These are phyloP conservation scores for Aureobasidium namibiae DNA, from an alignment of 2,329 filamentous ascomycete genomes.

Conservation along the genomic window DNA sequence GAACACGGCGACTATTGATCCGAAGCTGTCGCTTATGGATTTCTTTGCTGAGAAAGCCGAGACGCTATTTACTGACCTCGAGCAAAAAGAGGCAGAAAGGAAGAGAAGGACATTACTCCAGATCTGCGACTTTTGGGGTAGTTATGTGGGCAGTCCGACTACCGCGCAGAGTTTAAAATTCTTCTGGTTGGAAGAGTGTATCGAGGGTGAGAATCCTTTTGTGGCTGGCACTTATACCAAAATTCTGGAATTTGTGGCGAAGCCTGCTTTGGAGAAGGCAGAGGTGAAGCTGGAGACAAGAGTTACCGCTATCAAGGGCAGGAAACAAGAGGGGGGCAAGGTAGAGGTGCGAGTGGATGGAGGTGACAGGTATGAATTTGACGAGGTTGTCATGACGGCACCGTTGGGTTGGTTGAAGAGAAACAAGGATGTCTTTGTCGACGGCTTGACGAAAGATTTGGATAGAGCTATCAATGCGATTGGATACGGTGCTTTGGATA, in stretches of 20 bases:
- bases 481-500: slow-evolving; percentile 17
- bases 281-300: slow-evolving; percentile 43
- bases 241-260: slow-evolving; percentile 52
- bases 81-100: slow-evolving; percentile 31
- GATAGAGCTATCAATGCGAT: slow-evolving; percentile 35
- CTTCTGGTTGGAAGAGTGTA: slow-evolving; percentile 71
- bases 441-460: slow-evolving; percentile 35
- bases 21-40: slow-evolving; percentile 46
- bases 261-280: slow-evolving; percentile 48
- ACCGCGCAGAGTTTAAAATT: slow-evolving; percentile 62
- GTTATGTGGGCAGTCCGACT: slow-evolving; percentile 60
- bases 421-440: slow-evolving; percentile 37
- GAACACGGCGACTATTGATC: slow-evolving; percentile 44
- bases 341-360: slow-evolving; percentile 48
- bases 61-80: slow-evolving; percentile 29
- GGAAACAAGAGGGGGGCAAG: slow-evolving; percentile 28
- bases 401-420: slow-evolving; percentile 48
- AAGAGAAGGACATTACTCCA: slow-evolving; percentile 44
- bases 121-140: slow-evolving; percentile 59
- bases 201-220: slow-evolving; percentile 61
- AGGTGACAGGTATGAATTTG: slow-evolving; percentile 34
- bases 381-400: slow-evolving; percentile 45
- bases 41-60: slow-evolving; percentile 46
- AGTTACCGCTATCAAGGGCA: slow-evolving; percentile 36
- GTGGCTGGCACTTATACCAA: slow-evolving; percentile 53